Evolutionary conservation across 169 alveolate genomes (phyloP), one percentile per base, ranked within the genome.

Genomic region (Plasmodium malariae): DNA sequence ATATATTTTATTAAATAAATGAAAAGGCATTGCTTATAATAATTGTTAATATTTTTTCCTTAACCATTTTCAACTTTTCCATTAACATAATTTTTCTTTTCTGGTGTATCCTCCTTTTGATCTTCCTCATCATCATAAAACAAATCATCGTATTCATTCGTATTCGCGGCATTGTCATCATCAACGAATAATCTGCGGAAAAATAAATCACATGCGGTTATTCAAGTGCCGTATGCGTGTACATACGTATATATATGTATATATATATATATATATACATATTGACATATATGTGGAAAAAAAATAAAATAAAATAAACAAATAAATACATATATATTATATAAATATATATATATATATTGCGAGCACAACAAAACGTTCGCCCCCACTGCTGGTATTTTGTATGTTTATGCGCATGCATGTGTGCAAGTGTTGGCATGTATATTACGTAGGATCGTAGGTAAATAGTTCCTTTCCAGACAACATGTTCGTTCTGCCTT

Each of bases 401-500:
- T n/a, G n/a, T n/a, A n/a, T n/a, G n/a, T n/a, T n/a, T n/a, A n/a
- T n/a, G n/a, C n/a, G n/a, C 6, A 17, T 65, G 28, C 19, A 14
- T 65, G 28, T 36, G 9, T 37, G 28, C 9, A 34, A 57, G 30
- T 11, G 68, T 28, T 48, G 28, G 43, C 0, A 19, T 9, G 24
- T 37, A 1, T 59, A 34, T 80, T 80, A 73, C 80, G 96, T 91
- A 34, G 96, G 98, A 88, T 97, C 98, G 73, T 92, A 96, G 70
- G 94, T 94, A 92, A 98, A 96, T 57, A 97, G 93, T 67, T 97
- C 98, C 60, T 94, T 91, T 78, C 97, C 97, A 36, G 95, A 89
- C 59, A 95, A 54, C 9, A 93, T 93, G 19, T 91, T 93, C 62
- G 93, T 83, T 87, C 88, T 95, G 57, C 80, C 92, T 68, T 88